Conservation (phyloP, 2,329 filamentous ascomycete genomes). For the Xylariaceae sp. region DNA sequence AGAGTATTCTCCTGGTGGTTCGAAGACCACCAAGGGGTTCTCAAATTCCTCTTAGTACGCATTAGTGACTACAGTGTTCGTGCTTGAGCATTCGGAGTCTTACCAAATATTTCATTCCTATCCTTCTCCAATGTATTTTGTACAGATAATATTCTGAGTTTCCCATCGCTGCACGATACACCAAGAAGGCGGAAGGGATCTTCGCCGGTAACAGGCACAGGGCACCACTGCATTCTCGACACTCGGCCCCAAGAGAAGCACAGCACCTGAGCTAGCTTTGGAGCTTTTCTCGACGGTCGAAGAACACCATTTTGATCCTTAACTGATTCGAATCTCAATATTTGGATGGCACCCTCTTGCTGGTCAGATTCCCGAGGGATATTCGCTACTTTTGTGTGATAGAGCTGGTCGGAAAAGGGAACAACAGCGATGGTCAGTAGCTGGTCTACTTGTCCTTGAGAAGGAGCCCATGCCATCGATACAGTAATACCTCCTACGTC, state of each 20-base stretch:
- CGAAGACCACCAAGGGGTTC: constrained; percentile 41
- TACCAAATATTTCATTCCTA: constrained; percentile 37
- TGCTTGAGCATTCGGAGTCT: constrained; percentile 15
- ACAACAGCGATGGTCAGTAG: constrained; percentile 49
- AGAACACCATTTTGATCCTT: constrained; percentile 28
- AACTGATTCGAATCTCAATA: constrained; percentile 45
- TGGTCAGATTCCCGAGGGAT: constrained; percentile 36
- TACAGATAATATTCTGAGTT: constrained; percentile 46
- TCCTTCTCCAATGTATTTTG: constrained; percentile 27
- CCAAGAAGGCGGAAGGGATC: constrained; percentile 41
- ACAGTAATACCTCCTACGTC: constrained; percentile 52
- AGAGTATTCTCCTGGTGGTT: constrained; percentile 43
- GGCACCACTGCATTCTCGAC: constrained; percentile 51
- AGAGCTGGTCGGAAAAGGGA: constrained; percentile 48
- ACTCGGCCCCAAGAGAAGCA: constrained; percentile 50
- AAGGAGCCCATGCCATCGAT: constrained; percentile 50
- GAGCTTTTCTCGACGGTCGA: constrained; percentile 33
- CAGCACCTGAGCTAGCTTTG: constrained; percentile 40
- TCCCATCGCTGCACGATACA: constrained; percentile 49
- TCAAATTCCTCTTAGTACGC: constrained; percentile 40
- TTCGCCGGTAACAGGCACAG: constrained; percentile 34
- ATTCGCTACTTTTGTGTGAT: constrained; percentile 37
- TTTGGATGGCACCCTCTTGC: constrained; percentile 46
- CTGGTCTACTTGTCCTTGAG: constrained; percentile 37
- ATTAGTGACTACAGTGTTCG: constrained; percentile 21